Evolutionary conservation across 2,329 filamentous ascomycete genomes (phyloP), one percentile per base, ranked within the genome.

Genomic region (Scedosporium dehoogii): DNA sequence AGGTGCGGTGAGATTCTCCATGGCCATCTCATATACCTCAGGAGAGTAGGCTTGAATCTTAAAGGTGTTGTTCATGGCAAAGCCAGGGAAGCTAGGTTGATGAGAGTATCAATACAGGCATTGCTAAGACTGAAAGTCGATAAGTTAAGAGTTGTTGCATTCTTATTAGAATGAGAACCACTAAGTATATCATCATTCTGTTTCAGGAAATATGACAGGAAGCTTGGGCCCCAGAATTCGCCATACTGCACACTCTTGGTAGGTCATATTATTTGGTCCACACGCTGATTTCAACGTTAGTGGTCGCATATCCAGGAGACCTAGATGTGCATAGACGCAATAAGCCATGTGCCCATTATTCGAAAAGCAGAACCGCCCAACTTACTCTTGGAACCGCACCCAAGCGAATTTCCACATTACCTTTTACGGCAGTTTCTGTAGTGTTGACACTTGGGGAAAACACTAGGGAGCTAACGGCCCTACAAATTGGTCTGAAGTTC

Each of bases 111-210:
- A 42, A 91, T 76, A 66, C 87, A 84, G 12, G 87, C 88, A 70
- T 91, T 90, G 63, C 90, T 76, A 63, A 92, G 88, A 23, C 88
- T 87, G 0, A 91, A 73, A 0, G 87, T 83, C 14, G 75, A 76
- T 7, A 91, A 76, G 7, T 79, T 71, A 1, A 83, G 63, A 1
- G 77, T 71, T 3, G 84, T 81, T 62, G 78, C 81, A n/a, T 71
- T 69, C 14, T 82, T 80, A 38, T 68, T 67, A 6, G 65, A 66
- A 23, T 71, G 67, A 1, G 66, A 70, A 12, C 72, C 71, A 48
- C 70, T 68, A 1, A 63, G 61, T 53, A 74, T 72, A 60, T 76
- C 76, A 18, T 75, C 70, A 66, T 91, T 91, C 72, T 91, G 86
- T 62, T 82, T 71, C 67, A 87, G 79, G 74, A 80, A 83, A 23